A percentile compares a stretch with the other conserved stretches of the same genome.
Evolutionary conservation across 306 rosid species (phyloP).

Genomic region (Cercis canadensis): DNA sequence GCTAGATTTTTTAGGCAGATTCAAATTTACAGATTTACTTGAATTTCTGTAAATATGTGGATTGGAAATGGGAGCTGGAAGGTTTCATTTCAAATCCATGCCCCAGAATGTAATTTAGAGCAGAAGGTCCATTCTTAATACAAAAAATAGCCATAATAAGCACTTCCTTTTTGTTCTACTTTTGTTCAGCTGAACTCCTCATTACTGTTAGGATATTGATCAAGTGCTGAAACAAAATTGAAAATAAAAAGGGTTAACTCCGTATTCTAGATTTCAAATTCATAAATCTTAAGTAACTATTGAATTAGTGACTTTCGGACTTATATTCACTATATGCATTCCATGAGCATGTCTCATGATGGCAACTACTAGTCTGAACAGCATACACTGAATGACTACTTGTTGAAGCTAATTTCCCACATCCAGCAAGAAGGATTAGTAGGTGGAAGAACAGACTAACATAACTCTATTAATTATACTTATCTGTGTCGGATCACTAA

Average conservation of each 20-base stretch:
- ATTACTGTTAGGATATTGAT: neutral
- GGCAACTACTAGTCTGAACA: slow-evolving; percentile 4
- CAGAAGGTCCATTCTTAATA: slow-evolving; percentile 10
- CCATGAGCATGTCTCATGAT: slow-evolving; percentile 16
- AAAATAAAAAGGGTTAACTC: slow-evolving; percentile 12
- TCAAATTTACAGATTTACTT: slow-evolving; percentile 23
- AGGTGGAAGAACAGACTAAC: neutral
- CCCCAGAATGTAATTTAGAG: slow-evolving; percentile 8
- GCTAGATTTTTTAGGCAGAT: neutral
- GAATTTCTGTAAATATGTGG: slow-evolving; percentile 18
- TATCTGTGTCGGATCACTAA: neutral
- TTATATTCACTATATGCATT: neutral
- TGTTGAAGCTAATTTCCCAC: slow-evolving; percentile 5
- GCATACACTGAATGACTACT: slow-evolving; percentile 4
- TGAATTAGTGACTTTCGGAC: neutral
- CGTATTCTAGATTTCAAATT: slow-evolving; percentile 1
- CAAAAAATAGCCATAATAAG: neutral
- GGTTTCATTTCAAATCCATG: neutral
- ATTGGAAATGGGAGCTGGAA: neutral
- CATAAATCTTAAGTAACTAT: slow-evolving; percentile 9
- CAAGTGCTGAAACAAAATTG: slow-evolving; percentile 11
- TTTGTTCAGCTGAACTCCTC: slow-evolving; percentile 30
- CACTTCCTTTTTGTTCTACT: slow-evolving; percentile 21
- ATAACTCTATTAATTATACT: slow-evolving; percentile 20
- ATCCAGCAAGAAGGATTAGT: slow-evolving; percentile 1